Percentiles rank a stretch among this genome's conserved stretches.
These are phyloP conservation scores for Melanogaster broomeanus DNA, from an alignment of 768 basidiomycete species.

Conservation along the genomic window DNA sequence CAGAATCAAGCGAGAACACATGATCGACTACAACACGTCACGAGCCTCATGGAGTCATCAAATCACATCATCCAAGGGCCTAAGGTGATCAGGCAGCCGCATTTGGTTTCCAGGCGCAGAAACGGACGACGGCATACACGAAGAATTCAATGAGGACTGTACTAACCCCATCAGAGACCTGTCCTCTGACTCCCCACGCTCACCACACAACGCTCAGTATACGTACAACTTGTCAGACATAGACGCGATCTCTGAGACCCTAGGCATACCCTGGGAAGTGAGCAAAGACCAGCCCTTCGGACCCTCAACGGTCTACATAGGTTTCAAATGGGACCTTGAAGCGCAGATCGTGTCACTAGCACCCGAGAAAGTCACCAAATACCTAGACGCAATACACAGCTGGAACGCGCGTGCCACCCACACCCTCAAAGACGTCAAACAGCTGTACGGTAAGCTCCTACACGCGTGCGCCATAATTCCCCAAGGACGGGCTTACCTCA, in stretches of 20 bases:
- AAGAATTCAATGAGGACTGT: constrained; percentile 38
- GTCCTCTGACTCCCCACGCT: constrained; percentile 19
- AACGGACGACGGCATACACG: background rate
- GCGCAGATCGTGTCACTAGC: constrained; percentile 23
- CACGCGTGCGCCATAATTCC: too few species aligned
- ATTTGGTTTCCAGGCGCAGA: too few species aligned
- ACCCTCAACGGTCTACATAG: too few species aligned
- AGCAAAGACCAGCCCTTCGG: constrained; percentile 31
- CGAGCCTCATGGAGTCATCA: too few species aligned
- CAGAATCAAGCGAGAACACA: too few species aligned
- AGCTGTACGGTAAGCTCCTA: too few species aligned
- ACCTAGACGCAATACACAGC: constrained; percentile 22
- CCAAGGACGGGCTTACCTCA: too few species aligned
- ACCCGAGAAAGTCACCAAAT: constrained; percentile 27
- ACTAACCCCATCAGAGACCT: constrained; percentile 19
- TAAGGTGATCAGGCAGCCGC: too few species aligned
- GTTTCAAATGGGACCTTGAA: constrained; percentile 33
- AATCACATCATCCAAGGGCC: too few species aligned
- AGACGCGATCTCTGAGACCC: constrained; percentile 28
- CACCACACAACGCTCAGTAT: constrained; percentile 16
- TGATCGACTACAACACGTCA: too few species aligned
- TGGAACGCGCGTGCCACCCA: constrained; percentile 29
- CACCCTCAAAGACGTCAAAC: constrained; percentile 29
- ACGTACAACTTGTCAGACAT: constrained; percentile 36
- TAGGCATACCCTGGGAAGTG: constrained; percentile 35